Evolutionary conservation across 139 green algal genomes (phyloP).

Genomic region (Chlorella sp.): DNA sequence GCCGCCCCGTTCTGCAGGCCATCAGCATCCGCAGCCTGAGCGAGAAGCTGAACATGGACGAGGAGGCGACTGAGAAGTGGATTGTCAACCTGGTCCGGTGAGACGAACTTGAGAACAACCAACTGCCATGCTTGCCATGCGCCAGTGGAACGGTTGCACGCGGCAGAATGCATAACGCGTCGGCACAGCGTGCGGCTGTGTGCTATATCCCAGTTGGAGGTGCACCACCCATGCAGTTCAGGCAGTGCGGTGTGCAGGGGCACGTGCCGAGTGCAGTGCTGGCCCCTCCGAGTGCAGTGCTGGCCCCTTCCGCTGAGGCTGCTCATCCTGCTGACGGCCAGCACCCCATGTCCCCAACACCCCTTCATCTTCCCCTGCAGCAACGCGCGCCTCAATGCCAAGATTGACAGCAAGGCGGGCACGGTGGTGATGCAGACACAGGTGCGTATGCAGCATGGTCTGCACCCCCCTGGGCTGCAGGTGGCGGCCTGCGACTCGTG

Average conservation of each 20-base stretch:
- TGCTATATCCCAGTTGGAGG: no score
- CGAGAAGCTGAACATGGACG: conserved; percentile 87
- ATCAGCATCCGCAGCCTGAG: conserved; percentile 93
- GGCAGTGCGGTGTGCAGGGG: no score
- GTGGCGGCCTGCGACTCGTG: no score
- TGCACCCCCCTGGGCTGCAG: no score
- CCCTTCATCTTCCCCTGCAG: conserved; percentile 53
- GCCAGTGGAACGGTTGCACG: no score
- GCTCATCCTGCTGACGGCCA: no score
- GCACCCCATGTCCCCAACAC: neutral
- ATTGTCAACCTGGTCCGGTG: conserved; percentile 93
- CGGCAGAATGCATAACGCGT: no score
- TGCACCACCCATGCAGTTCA: no score
- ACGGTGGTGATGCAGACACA: conserved; percentile 94
- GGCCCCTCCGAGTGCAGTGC: no score
- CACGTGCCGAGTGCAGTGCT: no score
- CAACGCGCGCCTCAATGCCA: conserved; percentile 94
- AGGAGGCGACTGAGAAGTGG: conserved; percentile 93
- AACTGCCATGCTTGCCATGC: conserved; percentile 59
- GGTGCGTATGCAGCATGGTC: conserved; percentile 48
- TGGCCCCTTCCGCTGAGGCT: no score
- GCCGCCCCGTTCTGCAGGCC: conserved; percentile 29
- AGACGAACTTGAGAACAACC: neutral
- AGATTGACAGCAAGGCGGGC: conserved; percentile 94
- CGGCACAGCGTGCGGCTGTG: no score